Evolutionary conservation across 2,329 filamentous ascomycete species (phyloP).

Genomic region (Verticillium dahliae): DNA sequence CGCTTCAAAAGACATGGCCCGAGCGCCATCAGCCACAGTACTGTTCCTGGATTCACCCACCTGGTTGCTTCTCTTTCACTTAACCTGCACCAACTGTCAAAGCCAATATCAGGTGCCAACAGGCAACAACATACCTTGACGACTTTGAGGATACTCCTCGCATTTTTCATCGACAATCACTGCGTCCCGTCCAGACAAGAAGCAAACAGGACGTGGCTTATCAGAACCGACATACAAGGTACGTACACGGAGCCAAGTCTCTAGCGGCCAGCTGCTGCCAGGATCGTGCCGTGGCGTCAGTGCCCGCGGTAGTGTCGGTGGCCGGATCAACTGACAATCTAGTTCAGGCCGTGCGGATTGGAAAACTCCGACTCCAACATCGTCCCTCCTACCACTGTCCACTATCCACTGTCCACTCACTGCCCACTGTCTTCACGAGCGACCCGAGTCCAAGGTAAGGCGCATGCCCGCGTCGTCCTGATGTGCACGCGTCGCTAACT

Average conservation of each 20-base stretch:
- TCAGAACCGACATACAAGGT: not conserved
- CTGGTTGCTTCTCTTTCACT: too few species aligned
- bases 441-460: not conserved
- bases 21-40: too few species aligned
- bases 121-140: too few species aligned
- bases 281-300: not conserved
- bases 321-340: constrained; percentile 14
- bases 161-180: too few species aligned
- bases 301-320: not conserved
- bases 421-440: not conserved
- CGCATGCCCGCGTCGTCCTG: not conserved
- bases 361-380: constrained; percentile 16
- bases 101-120: too few species aligned
- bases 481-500: not conserved
- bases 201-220: not conserved
- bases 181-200: too few species aligned
- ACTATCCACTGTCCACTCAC: not conserved
- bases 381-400: constrained; percentile 7
- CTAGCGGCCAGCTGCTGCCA: not conserved
- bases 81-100: too few species aligned
- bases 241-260: not conserved
- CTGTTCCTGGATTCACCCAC: too few species aligned
- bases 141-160: too few species aligned
- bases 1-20: too few species aligned
- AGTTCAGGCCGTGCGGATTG: constrained; percentile 17